A percentile compares a stretch with the other conserved stretches of the same genome.
These are phyloP conservation scores for Marasmius tenuissimus DNA, from an alignment of 1,284 basidiomycete genomes.

Conservation along the genomic window DNA sequence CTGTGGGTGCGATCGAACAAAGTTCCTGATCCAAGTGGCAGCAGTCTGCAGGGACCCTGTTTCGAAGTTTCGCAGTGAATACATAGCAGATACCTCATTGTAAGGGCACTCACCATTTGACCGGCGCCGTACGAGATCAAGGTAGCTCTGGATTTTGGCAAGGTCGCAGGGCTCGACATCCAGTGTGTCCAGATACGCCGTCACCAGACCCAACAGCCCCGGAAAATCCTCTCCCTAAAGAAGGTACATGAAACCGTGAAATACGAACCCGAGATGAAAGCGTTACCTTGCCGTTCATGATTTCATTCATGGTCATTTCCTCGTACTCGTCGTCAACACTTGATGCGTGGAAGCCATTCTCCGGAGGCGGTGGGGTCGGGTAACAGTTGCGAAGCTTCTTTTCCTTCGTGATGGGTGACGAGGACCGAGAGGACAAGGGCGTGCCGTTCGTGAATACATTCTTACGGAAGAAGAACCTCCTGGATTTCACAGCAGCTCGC, in stretches of 20 bases:
- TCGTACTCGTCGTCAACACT: slow-evolving; percentile 84
- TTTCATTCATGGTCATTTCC: slow-evolving; percentile 91
- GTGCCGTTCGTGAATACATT: slow-evolving; percentile 61
- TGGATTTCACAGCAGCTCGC: slow-evolving; percentile 72
- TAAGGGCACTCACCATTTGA: slow-evolving; percentile 66
- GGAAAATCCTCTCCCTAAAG: slow-evolving; percentile 68
- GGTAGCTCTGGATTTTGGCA: slow-evolving; percentile 72
- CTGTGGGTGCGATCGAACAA: slow-evolving; percentile 84
- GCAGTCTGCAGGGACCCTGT: slow-evolving; percentile 84
- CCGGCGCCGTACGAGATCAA: slow-evolving; percentile 77
- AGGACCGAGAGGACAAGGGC: slow-evolving; percentile 45
- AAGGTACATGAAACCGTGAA: slow-evolving; percentile 2
- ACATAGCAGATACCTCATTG: neutral
- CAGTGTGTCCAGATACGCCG: slow-evolving; percentile 86
- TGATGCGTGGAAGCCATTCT: slow-evolving; percentile 38
- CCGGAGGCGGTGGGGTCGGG: slow-evolving; percentile 52
- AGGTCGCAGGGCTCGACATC: slow-evolving; percentile 73
- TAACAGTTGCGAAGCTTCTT: slow-evolving; percentile 74
- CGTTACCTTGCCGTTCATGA: slow-evolving; percentile 87
- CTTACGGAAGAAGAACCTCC: slow-evolving; percentile 91
- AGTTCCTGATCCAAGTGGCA: slow-evolving; percentile 92
- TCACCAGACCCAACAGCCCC: slow-evolving; percentile 84
- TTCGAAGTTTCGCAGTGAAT: slow-evolving; percentile 11
- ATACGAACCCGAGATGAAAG: neutral
- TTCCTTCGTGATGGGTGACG: slow-evolving; percentile 56